Evolutionary conservation across 179 eudicot species (phyloP).

Genomic region (Spinacia oleracea): DNA sequence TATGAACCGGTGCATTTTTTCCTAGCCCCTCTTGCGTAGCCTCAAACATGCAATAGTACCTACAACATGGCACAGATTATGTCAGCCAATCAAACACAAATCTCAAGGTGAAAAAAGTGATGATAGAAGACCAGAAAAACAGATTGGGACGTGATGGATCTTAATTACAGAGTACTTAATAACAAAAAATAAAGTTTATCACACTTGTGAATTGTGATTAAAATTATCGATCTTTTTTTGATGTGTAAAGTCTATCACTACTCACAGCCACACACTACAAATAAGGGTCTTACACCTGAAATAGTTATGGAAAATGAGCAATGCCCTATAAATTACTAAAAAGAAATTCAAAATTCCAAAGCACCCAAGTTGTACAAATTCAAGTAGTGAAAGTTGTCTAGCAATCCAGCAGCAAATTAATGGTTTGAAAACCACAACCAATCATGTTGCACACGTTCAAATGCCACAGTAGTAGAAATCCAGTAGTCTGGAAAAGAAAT

Average conservation of each 20-base stretch:
- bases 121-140: background rate
- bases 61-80: conserved; percentile 25
- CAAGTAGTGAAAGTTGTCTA: too few species aligned
- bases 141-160: background rate
- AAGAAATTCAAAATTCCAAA: too few species aligned
- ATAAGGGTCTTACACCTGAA: background rate
- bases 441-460: too few species aligned
- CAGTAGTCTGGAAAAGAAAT: too few species aligned
- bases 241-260: background rate
- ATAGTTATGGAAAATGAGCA: background rate
- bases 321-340: background rate
- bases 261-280: background rate
- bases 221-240: too few species aligned
- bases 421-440: too few species aligned
- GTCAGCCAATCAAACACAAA: background rate
- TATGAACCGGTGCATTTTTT: conserved; percentile 87
- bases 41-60: conserved; percentile 99
- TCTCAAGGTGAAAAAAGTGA: background rate
- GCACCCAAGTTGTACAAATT: too few species aligned
- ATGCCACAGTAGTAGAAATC: too few species aligned
- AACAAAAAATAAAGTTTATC: too few species aligned
- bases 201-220: too few species aligned
- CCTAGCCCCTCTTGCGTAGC: conserved; percentile 97
- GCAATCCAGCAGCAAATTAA: too few species aligned
- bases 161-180: too few species aligned